Base-by-base conservation (phyloP, 257 asterid species). In the Cynanchum wilfordii region DNA sequence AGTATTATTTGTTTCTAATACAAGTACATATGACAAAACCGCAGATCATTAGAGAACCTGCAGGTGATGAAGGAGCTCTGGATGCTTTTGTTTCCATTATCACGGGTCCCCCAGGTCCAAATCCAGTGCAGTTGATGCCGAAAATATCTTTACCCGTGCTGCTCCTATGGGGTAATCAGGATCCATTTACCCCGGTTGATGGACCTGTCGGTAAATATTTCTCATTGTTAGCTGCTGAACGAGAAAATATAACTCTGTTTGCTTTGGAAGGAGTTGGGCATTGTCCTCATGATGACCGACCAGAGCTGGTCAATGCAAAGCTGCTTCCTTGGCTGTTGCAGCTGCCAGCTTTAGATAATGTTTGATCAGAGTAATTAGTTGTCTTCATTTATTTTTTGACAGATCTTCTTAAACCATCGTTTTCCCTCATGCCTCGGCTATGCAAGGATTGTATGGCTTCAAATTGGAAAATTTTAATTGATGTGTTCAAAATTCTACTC, bases 71-170 rank as follows among this genome's bases (percentile, higher is more conserved):
- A 64, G 99, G 99, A 38, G 97, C 97, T n/a, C 90, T 91, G 9
- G 99, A 94, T 83, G 99, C 97, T 30, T 94, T 94, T 69, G 90
- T 94, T n/a, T 89, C 99, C 33, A 89, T 91, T 40, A 76, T 94
- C 68, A 94, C 99, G 0, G 99, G 99, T 7, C 95, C 96, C 13
- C 99, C 99, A 0, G 97, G 99, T 42, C 97, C 99, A 17, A 94
- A 79, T 79, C 99, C 99, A 13, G 84, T 86, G 58, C 76, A 86
- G 78, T 57, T 94, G 82, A 83, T 91, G 54, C 96, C 97, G 0
- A 83, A 83, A 20, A 75, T 94, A 57, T 70, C 73, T 67, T 12
- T 87, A 17, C 99, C 97, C 16, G 73, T 94, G 55, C 80, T 91
- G 77, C 85, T 94, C 24, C 59, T 94, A 72, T 91, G 99, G 99